Evolutionary conservation across 805 yeast genomes (phyloP).

Genomic region (Wickerhamiella azyma): DNA sequence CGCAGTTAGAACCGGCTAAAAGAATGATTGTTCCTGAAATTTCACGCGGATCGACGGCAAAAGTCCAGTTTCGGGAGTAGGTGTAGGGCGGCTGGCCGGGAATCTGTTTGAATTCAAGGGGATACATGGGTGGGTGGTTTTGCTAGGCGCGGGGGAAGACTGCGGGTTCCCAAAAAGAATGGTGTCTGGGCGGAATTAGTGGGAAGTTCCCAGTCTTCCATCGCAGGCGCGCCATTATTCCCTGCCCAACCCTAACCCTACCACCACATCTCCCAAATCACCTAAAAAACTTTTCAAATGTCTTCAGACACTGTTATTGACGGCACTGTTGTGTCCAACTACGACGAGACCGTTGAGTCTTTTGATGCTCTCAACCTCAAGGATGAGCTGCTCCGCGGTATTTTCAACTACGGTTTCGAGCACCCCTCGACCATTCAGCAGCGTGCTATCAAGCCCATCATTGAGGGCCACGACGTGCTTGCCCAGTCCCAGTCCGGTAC

Average conservation of each 20-base stretch:
- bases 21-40: background rate
- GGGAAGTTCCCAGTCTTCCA: no score
- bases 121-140: background rate
- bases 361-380: slow-evolving; percentile 68
- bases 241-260: background rate
- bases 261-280: background rate
- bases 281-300: slow-evolving; percentile 6
- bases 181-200: no score
- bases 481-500: slow-evolving; percentile 89
- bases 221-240: no score
- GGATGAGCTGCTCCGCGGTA: slow-evolving; percentile 56
- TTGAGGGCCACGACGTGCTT: slow-evolving; percentile 83
- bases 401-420: slow-evolving; percentile 75
- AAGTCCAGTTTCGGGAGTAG: background rate
- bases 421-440: slow-evolving; percentile 95
- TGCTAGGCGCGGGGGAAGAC: no score
- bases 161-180: no score
- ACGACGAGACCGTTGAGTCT: slow-evolving; percentile 72
- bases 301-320: slow-evolving; percentile 36
- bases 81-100: background rate
- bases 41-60: background rate
- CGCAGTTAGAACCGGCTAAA: background rate
- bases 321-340: slow-evolving; percentile 81
- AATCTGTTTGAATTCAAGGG: background rate
- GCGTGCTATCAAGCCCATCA: slow-evolving; percentile 91